Conservation (phyloP, 2,329 filamentous ascomycete species). For the Alternaria consortialis region DNA sequence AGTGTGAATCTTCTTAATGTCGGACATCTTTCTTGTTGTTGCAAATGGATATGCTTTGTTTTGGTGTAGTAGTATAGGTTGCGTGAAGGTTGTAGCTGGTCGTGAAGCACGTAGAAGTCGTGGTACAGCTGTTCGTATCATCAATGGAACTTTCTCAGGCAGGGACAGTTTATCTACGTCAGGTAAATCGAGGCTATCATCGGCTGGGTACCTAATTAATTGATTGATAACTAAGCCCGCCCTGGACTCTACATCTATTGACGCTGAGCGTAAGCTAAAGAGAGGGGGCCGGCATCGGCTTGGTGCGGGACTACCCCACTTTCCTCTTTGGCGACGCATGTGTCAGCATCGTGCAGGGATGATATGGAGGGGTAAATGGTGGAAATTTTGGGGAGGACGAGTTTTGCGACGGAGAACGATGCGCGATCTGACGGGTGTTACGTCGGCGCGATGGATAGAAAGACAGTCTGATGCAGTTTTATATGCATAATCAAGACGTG, state of each 20-base stretch:
- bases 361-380: conserved; percentile 21
- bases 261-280: not conserved
- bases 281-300: conserved; percentile 4
- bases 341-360: not conserved
- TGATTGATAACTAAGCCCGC: not conserved
- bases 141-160: not conserved
- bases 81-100: not conserved
- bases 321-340: not conserved
- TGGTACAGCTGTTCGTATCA: not conserved
- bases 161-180: conserved; percentile 25
- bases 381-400: conserved; percentile 7
- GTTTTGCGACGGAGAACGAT: conserved; percentile 12
- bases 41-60: not conserved
- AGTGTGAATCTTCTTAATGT: conserved; percentile 56
- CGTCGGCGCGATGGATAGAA: not conserved
- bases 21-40: conserved; percentile 48
- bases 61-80: not conserved
- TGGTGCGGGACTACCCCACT: conserved; percentile 7
- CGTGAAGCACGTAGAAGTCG: not conserved
- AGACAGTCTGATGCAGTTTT: not conserved
- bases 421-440: not conserved
- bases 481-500: not conserved
- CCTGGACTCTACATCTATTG: no score
- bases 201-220: conserved; percentile 14
- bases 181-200: conserved; percentile 36